Base-by-base conservation (phyloP, 2,329 filamentous ascomycete genomes). In the Clathrospora elynae region DNA sequence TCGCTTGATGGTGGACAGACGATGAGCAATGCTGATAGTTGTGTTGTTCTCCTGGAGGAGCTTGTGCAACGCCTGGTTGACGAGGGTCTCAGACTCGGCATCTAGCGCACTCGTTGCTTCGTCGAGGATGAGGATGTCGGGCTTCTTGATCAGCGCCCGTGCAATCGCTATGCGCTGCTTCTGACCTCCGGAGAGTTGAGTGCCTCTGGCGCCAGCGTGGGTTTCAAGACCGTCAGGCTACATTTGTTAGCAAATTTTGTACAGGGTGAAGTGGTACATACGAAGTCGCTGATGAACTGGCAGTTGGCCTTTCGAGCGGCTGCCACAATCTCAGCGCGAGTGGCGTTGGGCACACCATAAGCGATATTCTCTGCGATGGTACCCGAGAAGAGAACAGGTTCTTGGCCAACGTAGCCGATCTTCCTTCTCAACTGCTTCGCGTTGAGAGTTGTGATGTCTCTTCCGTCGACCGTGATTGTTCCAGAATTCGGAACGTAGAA, bases 121-220 rank as follows among this genome's bases (percentile, higher is more conserved):
- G 64, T 99, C 93, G 1, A 99, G 81, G 48, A 99, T 95, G 18
- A 99, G 77, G 51, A 99, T 97, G 72, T 99, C 93, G 0, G 95
- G 95, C 51, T 96, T 83, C 72, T 97, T 97, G 58, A 99, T 84
- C 18, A 99, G 79, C 9, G 93, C 93, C 40, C 95, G 84, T 4
- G 93, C 93, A 68, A 99, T 99, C 24, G 93, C 93, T 61, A 99
- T 97, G 52, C 93, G 86, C 71, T 99, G 93, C 74, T 97, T 97
- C 72, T 99, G 93, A 0, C 93, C 93, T 36, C 93, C 93, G 6
- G 90, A 96, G 0, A 99, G 80, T 71, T 97, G 92, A 2, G 92
- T 91, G 22, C 93, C 93, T 53, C 93, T 82, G 11, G 92, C 87
- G 39, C 95, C 95, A 19, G 96, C 93, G 53, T 88, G 87, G 0